A percentile compares a stretch with the other conserved stretches of the same genome.
phyloP scores from a whole-genome alignment of 164 flowering plant genomes.

The Protea cynaroides region DNA sequence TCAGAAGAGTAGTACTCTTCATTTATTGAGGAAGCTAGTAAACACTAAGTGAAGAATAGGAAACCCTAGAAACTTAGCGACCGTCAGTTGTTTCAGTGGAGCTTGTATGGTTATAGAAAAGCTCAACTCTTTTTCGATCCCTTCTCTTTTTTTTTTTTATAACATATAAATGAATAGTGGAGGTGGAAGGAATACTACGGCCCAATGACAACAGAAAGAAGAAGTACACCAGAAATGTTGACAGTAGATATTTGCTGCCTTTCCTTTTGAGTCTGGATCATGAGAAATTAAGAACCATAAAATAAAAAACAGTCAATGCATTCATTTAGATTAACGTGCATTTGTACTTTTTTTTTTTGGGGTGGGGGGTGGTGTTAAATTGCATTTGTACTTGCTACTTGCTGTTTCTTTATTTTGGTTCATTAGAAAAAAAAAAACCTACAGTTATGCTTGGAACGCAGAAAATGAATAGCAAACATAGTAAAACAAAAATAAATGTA shows the following conservation, averaged over 20 bases:
- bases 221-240: constrained; percentile 20
- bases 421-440: too few relatives aligned
- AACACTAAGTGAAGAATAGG: not conserved
- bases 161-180: not conserved
- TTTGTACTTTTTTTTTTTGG: too few relatives aligned
- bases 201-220: constrained; percentile 12
- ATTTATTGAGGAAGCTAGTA: not conserved
- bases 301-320: too few relatives aligned
- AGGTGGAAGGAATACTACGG: constrained; percentile 9
- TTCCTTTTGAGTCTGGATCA: not conserved
- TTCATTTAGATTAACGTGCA: too few relatives aligned
- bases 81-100: constrained; percentile 15
- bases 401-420: too few relatives aligned
- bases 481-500: too few relatives aligned
- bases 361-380: too few relatives aligned
- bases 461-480: too few relatives aligned
- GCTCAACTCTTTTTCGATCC: constrained; percentile 1
- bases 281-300: too few relatives aligned
- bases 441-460: too few relatives aligned
- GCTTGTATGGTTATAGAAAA: constrained; percentile 18
- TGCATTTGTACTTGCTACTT: too few relatives aligned
- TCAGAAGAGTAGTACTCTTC: too few relatives aligned
- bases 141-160: not conserved
- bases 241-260: constrained; percentile 32
- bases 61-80: not conserved